These are phyloP conservation scores for Didymosphaeria variabile DNA, from an alignment of 2,329 filamentous ascomycete species.

Conservation along the genomic window DNA sequence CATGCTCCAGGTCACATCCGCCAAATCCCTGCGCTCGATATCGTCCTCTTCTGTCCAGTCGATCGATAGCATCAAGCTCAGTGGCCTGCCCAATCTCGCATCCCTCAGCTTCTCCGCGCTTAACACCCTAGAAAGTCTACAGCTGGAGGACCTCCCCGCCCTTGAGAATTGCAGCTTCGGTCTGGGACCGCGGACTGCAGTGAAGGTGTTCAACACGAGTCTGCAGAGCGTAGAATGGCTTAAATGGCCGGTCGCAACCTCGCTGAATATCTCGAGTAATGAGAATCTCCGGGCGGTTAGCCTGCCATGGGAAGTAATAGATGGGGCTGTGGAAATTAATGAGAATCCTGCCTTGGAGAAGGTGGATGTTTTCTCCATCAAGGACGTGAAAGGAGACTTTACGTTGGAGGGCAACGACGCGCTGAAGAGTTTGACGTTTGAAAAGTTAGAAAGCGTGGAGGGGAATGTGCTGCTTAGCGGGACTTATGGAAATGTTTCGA, in stretches of 20 bases:
- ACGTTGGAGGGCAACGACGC: slow-evolving; percentile 22
- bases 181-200: background rate
- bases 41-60: slow-evolving; percentile 26
- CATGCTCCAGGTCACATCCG: slow-evolving; percentile 25
- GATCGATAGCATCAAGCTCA: slow-evolving; percentile 24
- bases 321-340: slow-evolving; percentile 23
- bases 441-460: slow-evolving; percentile 27
- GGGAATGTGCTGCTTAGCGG: slow-evolving; percentile 31
- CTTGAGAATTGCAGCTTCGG: slow-evolving; percentile 22
- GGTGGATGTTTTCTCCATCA: slow-evolving; percentile 22
- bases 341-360: slow-evolving; percentile 21
- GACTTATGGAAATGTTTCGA: slow-evolving; percentile 28
- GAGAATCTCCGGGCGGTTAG: slow-evolving; percentile 21
- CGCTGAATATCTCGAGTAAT: slow-evolving; percentile 30
- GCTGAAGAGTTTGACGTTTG: slow-evolving; percentile 18
- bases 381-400: slow-evolving; percentile 27
- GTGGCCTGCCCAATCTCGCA: slow-evolving; percentile 30
- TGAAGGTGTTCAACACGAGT: slow-evolving; percentile 22
- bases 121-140: slow-evolving; percentile 25
- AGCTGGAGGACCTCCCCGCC: slow-evolving; percentile 20
- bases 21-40: slow-evolving; percentile 23
- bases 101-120: slow-evolving; percentile 28
- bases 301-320: slow-evolving; percentile 28
- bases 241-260: slow-evolving; percentile 28
- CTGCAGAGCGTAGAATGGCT: slow-evolving; percentile 33